A percentile compares a stretch with the other conserved stretches of the same genome.
phyloP scores from a whole-genome alignment of 768 basidiomycete genomes.

The Heimioporus sp. region DNA sequence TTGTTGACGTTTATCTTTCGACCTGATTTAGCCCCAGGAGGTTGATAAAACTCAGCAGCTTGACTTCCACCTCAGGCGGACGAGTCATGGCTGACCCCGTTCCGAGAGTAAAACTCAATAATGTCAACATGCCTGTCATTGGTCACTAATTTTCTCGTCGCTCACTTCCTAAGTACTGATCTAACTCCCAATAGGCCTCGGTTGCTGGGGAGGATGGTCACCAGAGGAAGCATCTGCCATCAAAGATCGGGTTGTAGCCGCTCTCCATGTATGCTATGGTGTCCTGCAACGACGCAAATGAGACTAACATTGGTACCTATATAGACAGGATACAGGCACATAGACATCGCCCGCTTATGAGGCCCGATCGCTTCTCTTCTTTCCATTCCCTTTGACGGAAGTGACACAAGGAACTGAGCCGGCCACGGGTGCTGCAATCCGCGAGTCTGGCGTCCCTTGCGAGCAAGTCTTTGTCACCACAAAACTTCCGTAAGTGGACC shows the following conservation, averaged over 20 bases:
- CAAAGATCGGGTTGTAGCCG: conserved; percentile 1
- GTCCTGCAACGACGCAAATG: background rate
- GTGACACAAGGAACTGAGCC: conserved; percentile 37
- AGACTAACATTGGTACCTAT: no score
- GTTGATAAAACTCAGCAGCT: no score
- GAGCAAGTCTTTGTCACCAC: conserved; percentile 49
- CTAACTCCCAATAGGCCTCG: background rate
- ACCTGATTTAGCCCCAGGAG: no score
- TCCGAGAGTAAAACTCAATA: no score
- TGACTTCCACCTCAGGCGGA: no score
- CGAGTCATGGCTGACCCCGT: background rate
- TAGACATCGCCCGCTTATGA: conserved; percentile 33
- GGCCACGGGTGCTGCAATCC: conserved; percentile 44
- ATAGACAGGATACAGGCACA: conserved; percentile 43
- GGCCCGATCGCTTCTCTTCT: background rate
- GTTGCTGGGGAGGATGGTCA: background rate
- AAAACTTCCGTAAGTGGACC: conserved; percentile 37
- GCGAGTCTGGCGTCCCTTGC: conserved; percentile 44
- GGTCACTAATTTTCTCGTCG: background rate
- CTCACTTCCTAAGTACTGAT: no score
- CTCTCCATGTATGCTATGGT: background rate
- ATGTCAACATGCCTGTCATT: background rate
- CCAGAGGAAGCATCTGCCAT: background rate
- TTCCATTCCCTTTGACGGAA: background rate
- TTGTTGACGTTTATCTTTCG: no score